These are phyloP conservation scores for Lasiosphaeria ovina DNA, from an alignment of 495 filamentous ascomycete genomes.

Conservation along the genomic window DNA sequence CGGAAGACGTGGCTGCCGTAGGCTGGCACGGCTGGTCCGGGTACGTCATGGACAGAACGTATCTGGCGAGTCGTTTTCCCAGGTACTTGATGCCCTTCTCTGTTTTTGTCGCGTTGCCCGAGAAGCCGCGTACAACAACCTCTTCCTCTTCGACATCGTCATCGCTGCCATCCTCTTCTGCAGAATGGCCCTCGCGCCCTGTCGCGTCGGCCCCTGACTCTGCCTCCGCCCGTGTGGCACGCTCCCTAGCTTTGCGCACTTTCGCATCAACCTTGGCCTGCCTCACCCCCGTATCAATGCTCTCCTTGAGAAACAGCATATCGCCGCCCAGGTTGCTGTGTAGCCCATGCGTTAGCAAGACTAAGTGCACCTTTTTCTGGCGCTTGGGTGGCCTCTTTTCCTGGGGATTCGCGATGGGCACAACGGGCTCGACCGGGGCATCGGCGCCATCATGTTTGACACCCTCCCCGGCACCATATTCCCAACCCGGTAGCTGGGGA, in stretches of 20 bases:
- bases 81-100: slow-evolving; percentile 96
- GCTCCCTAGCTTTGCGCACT: slow-evolving; percentile 51
- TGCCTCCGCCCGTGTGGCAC: slow-evolving; percentile 24
- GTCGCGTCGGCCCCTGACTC: slow-evolving; percentile 21
- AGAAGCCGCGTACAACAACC: slow-evolving; percentile 90
- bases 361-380: slow-evolving; percentile 79
- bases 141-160: slow-evolving; percentile 73
- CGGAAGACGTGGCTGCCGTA: slow-evolving; percentile 52
- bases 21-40: slow-evolving; percentile 86
- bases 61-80: slow-evolving; percentile 91
- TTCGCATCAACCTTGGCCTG: slow-evolving; percentile 63
- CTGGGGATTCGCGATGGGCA: slow-evolving; percentile 6
- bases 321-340: slow-evolving; percentile 97
- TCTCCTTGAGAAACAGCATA: slow-evolving; percentile 96
- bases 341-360: slow-evolving; percentile 89
- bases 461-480: slow-evolving; percentile 39
- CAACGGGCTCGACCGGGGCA: slow-evolving; percentile 18
- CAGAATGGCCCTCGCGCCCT: not conserved
- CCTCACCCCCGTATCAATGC: slow-evolving; percentile 79
- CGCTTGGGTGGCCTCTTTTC: slow-evolving; percentile 30
- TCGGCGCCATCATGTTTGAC: slow-evolving; percentile 28
- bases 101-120: slow-evolving; percentile 84
- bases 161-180: slow-evolving; percentile 22
- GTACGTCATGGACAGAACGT: slow-evolving; percentile 82
- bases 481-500: slow-evolving; percentile 70